Evolutionary conservation across 352 stramenopile species (phyloP).

Genomic region (Phytophthora podocarpi): DNA sequence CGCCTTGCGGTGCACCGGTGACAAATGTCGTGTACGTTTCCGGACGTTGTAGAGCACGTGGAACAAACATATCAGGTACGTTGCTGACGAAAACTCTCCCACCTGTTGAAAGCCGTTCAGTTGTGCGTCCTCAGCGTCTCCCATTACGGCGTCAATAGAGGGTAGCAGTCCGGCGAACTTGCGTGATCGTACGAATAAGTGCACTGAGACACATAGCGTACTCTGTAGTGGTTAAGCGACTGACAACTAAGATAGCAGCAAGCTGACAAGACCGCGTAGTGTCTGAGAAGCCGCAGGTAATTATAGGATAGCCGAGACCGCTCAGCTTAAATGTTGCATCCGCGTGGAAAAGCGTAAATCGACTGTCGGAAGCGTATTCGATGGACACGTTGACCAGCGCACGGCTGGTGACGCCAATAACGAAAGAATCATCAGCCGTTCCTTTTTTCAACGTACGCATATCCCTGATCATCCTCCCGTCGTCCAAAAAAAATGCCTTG

Average conservation of each 20-base stretch:
- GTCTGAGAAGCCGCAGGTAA: constrained; percentile 14
- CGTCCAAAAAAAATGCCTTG: constrained; percentile 1
- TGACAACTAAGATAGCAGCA: constrained; percentile 18
- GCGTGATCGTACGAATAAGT: not conserved
- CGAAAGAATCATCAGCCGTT: constrained; percentile 4
- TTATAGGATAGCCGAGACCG: constrained; percentile 5
- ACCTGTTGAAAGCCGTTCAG: constrained; percentile 5
- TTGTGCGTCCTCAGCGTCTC: constrained; percentile 2
- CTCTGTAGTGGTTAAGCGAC: constrained; percentile 3
- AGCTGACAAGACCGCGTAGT: not conserved
- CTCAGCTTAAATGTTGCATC: constrained; percentile 19
- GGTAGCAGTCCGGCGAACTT: not conserved
- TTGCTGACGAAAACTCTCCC: not conserved
- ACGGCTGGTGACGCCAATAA: not conserved
- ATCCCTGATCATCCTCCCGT: not conserved
- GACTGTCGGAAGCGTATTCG: not conserved
- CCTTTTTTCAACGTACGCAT: not conserved
- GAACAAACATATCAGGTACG: constrained; percentile 4
- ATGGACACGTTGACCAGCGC: not conserved
- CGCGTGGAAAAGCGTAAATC: constrained; percentile 10
- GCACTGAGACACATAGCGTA: constrained; percentile 8
- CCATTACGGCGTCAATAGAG: constrained; percentile 2
- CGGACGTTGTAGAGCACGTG: constrained; percentile 9
- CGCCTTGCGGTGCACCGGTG: not conserved
- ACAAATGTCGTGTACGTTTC: not conserved